Evolutionary conservation across 1,139 yeast genomes (phyloP).

Genomic region (Williopsis jadinii): DNA sequence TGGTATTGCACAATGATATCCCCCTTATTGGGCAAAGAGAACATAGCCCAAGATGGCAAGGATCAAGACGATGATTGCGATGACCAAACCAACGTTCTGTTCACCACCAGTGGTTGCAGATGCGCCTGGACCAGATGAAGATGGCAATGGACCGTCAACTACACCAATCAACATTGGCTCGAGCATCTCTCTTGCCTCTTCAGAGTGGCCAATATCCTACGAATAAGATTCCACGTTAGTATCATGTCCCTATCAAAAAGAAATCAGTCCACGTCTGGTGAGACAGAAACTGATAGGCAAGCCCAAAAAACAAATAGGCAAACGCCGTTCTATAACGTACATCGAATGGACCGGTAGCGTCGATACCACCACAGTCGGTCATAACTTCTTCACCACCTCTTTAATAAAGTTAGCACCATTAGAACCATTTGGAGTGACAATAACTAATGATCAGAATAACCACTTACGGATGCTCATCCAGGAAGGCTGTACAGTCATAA

Average conservation of each 20-base stretch:
- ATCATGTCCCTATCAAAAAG: background rate
- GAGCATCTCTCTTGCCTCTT: conserved; percentile 82
- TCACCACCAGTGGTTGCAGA: conserved; percentile 25
- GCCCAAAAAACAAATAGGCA: background rate
- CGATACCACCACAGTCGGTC: conserved; percentile 84
- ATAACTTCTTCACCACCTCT: conserved; percentile 96
- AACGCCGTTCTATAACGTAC: conserved; percentile 21
- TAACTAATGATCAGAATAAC: background rate
- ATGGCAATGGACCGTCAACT: conserved; percentile 32
- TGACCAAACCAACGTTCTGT: conserved; percentile 30
- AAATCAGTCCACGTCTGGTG: background rate
- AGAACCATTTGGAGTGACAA: background rate
- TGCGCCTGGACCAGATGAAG: conserved; percentile 12
- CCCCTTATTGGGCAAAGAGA: conserved; percentile 21
- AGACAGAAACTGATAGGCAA: background rate
- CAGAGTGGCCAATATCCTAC: conserved; percentile 90
- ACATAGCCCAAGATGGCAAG: conserved; percentile 53
- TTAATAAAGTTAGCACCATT: conserved; percentile 4
- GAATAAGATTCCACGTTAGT: conserved; percentile 5
- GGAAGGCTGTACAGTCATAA: conserved; percentile 73
- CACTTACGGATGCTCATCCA: conserved; percentile 81
- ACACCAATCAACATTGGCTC: conserved; percentile 65
- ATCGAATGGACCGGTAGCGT: conserved; percentile 90
- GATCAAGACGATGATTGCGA: conserved; percentile 45
- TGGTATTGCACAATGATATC: no score